Evolutionary conservation across 192 early-diverging fungal species (phyloP), one percentile per base, ranked within the genome.

Genomic region (Gamsiella multidivaricata): DNA sequence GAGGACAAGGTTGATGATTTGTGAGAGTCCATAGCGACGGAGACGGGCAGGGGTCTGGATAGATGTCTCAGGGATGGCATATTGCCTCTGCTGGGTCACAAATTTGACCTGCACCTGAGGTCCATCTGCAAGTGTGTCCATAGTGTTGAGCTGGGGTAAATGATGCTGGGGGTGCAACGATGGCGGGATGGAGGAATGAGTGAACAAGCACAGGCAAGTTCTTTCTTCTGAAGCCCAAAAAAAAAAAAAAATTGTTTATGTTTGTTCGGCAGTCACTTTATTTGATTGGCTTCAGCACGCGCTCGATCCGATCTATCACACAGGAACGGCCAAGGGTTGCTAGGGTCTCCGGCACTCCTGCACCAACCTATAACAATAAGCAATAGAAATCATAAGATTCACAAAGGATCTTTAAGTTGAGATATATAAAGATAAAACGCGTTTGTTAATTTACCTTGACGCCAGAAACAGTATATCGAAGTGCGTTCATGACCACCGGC

Each of bases 1-100:
- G 32, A 98, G 85, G 36, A 98, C 83, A 69, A 94, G 94, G 86
- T 99, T 99, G 23, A 99, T 88, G 62, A 99, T 91, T 84, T 97
- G 95, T 20, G 94, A 95, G 28, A 99, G 87, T 29, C 94, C 95
- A 81, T 94, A 94, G 11, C 96, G 92, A 70, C 89, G 86, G 33
- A 99, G 85, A 25, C 83, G 84, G 54, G 93, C 86, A 37, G 97
- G 97, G 5, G 98, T 90, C 52, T 97, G 86, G 29, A 99, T 92
- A 57, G 94, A 84, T 5, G 94, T 83, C 61, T 96, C 91, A 10
- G 91, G 88, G n/a, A 97, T 88, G 32, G 88, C 86, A 74, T 91
- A 92, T 61, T 91, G 75, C 46, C 70, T 55, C 78, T 95, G 91
- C 59, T 90, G 86, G 17, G 95, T 92, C 32, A 84, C 81, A 57